Conservation (phyloP, 2,329 filamentous ascomycete genomes). For the Amylocarpus encephaloides region DNA sequence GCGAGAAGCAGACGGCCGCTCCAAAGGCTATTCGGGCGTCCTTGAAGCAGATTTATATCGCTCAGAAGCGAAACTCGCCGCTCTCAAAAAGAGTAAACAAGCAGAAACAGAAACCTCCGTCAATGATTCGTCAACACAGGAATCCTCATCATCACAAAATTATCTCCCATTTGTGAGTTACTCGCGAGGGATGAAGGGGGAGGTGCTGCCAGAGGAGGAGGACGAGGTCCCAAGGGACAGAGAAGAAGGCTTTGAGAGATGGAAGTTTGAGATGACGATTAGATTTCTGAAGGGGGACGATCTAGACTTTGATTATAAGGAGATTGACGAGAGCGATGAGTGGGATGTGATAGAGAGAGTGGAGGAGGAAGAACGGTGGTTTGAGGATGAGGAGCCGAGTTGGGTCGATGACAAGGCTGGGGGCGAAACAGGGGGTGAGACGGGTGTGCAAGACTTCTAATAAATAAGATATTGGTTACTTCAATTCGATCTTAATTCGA, state of each 20-base stretch:
- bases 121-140: constrained; percentile 1
- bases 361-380: constrained; percentile 32
- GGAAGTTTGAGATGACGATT: constrained; percentile 32
- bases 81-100: constrained; percentile 15
- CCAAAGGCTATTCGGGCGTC: constrained; percentile 32
- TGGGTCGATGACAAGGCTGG: constrained; percentile 22
- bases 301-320: constrained; percentile 30
- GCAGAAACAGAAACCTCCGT: neutral
- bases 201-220: constrained; percentile 28
- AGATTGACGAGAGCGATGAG: constrained; percentile 30
- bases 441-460: constrained; percentile 32
- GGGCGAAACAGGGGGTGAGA: constrained; percentile 25
- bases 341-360: constrained; percentile 29
- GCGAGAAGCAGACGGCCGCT: constrained; percentile 31
- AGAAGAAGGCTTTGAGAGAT: constrained; percentile 31
- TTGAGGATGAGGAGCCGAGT: constrained; percentile 32
- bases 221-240: constrained; percentile 29
- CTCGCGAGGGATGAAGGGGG: constrained; percentile 21
- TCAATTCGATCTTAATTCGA: too few species aligned
- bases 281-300: constrained; percentile 32
- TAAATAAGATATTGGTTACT: neutral
- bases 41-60: constrained; percentile 33
- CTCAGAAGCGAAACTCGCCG: constrained; percentile 31
- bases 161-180: constrained; percentile 24
- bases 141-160: constrained; percentile 7